Base-by-base conservation (phyloP, 352 stramenopile genomes). In the Thalassiosira exigua region DNA sequence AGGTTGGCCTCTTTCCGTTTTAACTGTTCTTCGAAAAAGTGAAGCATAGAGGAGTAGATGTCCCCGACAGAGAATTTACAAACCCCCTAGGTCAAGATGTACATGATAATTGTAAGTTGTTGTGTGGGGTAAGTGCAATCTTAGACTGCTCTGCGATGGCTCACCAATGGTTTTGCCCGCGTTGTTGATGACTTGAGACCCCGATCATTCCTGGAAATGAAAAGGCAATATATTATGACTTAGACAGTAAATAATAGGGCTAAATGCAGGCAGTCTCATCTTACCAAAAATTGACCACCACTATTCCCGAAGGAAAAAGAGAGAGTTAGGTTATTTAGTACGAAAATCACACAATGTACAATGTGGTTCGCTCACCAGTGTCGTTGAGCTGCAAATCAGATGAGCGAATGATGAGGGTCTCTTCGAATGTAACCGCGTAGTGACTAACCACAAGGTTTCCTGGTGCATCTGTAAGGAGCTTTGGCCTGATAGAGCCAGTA, bases 351-450 rank as follows among this genome's bases (percentile, higher is more conserved):
- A 48, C 21, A n/a, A n/a, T 7, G 19, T 21, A 39, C 4, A 41
- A 61, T 5, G 7, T 12, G 5, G 19, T 12, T 5, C 4, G 9
- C 29, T 48, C 22, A 21, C 44, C 44, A 1, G 33, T 52, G 9
- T 66, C 57, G 21, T 33, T 12, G 5, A 87, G 75, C 58, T 87
- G 75, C 52, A 87, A 69, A 54, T 87, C 77, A 19, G 66, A 67
- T 30, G 69, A 76, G 12, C 72, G 44, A 21, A 87, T 36, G 60
- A 82, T 61, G 29, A 87, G 44, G 36, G 75, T 83, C 59, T 84
- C 71, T 62, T 87, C 80, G 50, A 72, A 87, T 29, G 48, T 65
- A 24, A 83, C 75, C 2, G 76, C 67, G 62, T 81, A 87, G 30
- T 81, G 70, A 9, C 64, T 69, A 12, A 75, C 32, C 30, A 50